These are phyloP conservation scores for Ministeria vibrans DNA, from an alignment of 78 protist species.

Conservation along the genomic window DNA sequence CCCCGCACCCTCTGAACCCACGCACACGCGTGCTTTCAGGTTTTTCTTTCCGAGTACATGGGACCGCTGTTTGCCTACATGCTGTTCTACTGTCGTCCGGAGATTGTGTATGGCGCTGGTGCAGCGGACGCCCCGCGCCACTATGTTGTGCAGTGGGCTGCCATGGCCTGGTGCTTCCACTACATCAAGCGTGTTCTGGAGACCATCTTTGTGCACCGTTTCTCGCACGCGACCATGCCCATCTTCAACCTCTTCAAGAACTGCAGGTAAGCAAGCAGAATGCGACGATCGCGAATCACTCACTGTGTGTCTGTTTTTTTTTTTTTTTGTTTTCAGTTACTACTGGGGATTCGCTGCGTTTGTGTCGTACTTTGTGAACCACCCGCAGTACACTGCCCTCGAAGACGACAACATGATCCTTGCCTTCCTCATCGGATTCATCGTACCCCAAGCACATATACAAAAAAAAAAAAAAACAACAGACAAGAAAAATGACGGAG, in stretches of 20 bases:
- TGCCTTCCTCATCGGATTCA: too few relatives aligned
- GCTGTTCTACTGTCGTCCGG: constrained; percentile 34
- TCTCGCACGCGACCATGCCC: constrained; percentile 74
- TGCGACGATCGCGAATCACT: too few relatives aligned
- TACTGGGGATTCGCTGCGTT: constrained; percentile 68
- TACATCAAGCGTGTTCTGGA: constrained; percentile 67
- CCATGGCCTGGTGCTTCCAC: constrained; percentile 54
- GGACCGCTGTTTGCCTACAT: constrained; percentile 65
- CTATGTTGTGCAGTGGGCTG: constrained; percentile 32
- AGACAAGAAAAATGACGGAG: too few relatives aligned
- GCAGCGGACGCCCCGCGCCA: neutral
- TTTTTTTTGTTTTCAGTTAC: too few relatives aligned
- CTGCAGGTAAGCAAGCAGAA: too few relatives aligned
- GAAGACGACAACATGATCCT: neutral
- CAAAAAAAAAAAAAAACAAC: too few relatives aligned
- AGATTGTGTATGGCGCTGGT: neutral
- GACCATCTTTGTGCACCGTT: constrained; percentile 74
- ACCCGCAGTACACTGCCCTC: constrained; percentile 53
- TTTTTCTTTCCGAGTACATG: constrained; percentile 66
- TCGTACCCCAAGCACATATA: too few relatives aligned
- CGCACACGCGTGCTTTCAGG: neutral
- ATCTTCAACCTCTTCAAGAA: constrained; percentile 65
- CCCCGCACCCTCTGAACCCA: neutral
- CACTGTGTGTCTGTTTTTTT: too few relatives aligned
- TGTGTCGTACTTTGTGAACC: constrained; percentile 52